Evolutionary conservation across 208 protist genomes (phyloP).

Genomic region (Vickermania ingenoplastis): DNA sequence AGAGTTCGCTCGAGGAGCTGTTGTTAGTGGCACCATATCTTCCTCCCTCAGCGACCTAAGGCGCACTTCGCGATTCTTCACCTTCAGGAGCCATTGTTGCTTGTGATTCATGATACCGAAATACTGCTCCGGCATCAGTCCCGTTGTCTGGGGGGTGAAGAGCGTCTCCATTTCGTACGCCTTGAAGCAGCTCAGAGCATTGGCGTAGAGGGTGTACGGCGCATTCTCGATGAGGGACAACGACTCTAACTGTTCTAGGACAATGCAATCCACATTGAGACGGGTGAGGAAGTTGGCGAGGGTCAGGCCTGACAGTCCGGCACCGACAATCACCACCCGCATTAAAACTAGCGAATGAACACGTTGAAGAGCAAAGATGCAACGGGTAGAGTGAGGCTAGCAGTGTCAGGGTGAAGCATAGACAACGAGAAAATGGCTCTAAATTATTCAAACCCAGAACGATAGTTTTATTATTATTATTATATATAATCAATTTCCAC

Average conservation of each 20-base stretch:
- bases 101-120: conserved; percentile 63
- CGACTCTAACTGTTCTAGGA: conserved; percentile 50
- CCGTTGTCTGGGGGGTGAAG: conserved; percentile 18
- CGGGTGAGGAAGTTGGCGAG: conserved; percentile 68
- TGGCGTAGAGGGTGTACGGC: conserved; percentile 72
- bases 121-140: conserved; percentile 34
- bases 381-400: neutral
- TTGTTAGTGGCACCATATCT: conserved; percentile 70
- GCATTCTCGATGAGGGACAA: conserved; percentile 4
- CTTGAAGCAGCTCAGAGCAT: conserved; percentile 84
- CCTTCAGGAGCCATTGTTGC: conserved; percentile 45
- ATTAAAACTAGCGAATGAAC: conserved; percentile 15
- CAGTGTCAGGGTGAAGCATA: neutral
- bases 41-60: conserved; percentile 38
- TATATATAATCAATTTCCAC: too few relatives aligned
- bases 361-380: neutral
- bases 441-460: too few relatives aligned
- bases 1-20: conserved; percentile 67
- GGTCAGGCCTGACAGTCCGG: conserved; percentile 71
- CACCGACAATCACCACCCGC: conserved; percentile 82
- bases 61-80: conserved; percentile 47
- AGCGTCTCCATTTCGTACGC: conserved; percentile 71
- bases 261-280: conserved; percentile 80
- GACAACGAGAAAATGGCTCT: neutral
- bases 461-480: too few relatives aligned